Conservation (phyloP, 495 filamentous ascomycete genomes). For the Cercophora newfieldiana region DNA sequence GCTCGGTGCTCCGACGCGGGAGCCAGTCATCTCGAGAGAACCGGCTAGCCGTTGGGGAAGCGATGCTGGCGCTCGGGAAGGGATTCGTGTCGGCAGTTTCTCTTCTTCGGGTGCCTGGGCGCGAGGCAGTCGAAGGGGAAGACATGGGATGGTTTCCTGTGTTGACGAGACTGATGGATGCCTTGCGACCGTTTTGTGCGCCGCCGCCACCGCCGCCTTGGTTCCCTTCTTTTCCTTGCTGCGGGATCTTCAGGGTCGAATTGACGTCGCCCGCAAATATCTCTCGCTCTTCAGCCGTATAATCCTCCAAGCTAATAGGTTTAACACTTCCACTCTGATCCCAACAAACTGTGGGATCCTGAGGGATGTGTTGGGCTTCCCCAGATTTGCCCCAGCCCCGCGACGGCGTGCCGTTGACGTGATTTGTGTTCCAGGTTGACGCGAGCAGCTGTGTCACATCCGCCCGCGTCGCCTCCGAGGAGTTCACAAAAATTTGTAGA, state of each 20-base stretch:
- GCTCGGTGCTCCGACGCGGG: conserved; percentile 69
- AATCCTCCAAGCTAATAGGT: conserved; percentile 71
- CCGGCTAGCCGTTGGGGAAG: conserved; percentile 53
- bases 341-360: conserved; percentile 77
- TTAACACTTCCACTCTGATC: conserved; percentile 70
- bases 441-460: conserved; percentile 68
- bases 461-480: conserved; percentile 55
- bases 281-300: conserved; percentile 84
- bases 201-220: conserved; percentile 46
- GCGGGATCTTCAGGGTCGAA: conserved; percentile 84
- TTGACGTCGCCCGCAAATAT: conserved; percentile 85
- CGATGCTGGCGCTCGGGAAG: conserved; percentile 52
- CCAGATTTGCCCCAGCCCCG: conserved; percentile 76
- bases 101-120: conserved; percentile 74
- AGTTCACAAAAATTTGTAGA: conserved; percentile 68
- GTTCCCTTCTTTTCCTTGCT: conserved; percentile 70
- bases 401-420: conserved; percentile 59
- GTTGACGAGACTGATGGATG: conserved; percentile 65
- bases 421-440: conserved; percentile 73
- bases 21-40: conserved; percentile 60
- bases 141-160: conserved; percentile 49
- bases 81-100: conserved; percentile 83
- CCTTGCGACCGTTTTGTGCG: conserved; percentile 63
- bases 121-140: conserved; percentile 63
- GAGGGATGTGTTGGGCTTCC: conserved; percentile 60